These are phyloP conservation scores for Malassezia equina DNA, from an alignment of 1,284 basidiomycete genomes.

Conservation along the genomic window DNA sequence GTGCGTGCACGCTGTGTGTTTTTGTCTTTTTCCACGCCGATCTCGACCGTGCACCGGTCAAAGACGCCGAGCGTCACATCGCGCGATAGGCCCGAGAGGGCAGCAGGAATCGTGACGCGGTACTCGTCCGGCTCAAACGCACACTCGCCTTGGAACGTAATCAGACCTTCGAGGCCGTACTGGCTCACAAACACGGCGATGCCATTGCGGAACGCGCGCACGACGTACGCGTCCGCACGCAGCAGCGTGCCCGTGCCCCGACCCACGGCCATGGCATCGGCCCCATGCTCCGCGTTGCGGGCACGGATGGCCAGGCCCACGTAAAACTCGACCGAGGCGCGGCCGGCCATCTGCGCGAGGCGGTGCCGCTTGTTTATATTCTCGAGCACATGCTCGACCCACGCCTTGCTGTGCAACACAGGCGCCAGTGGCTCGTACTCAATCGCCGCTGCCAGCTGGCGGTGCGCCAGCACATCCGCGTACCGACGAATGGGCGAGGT, in stretches of 20 bases:
- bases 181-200: slow-evolving; percentile 87
- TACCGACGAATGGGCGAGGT: slow-evolving; percentile 52
- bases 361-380: slow-evolving; percentile 86
- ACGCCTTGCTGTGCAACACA: slow-evolving; percentile 72
- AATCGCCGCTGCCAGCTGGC: slow-evolving; percentile 85
- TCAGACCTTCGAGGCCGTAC: slow-evolving; percentile 85
- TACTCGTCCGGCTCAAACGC: slow-evolving; percentile 87
- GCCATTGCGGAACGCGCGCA: slow-evolving; percentile 86
- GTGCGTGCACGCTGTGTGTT: slow-evolving; percentile 88
- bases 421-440: slow-evolving; percentile 72
- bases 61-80: slow-evolving; percentile 56
- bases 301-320: slow-evolving; percentile 70
- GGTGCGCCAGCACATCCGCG: slow-evolving; percentile 80
- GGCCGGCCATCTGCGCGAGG: slow-evolving; percentile 90
- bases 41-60: slow-evolving; percentile 78
- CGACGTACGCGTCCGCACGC: slow-evolving; percentile 65
- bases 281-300: slow-evolving; percentile 54
- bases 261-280: slow-evolving; percentile 50
- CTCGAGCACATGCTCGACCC: slow-evolving; percentile 76
- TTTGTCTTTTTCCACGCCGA: slow-evolving; percentile 84
- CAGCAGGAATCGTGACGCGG: slow-evolving; percentile 61
- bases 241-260: slow-evolving; percentile 32
- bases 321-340: slow-evolving; percentile 94
- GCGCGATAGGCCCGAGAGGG: slow-evolving; percentile 21
- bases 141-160: slow-evolving; percentile 79